Conservation (phyloP, 2,329 filamentous ascomycete genomes). For the Neopestalotiopsis clavispora region DNA sequence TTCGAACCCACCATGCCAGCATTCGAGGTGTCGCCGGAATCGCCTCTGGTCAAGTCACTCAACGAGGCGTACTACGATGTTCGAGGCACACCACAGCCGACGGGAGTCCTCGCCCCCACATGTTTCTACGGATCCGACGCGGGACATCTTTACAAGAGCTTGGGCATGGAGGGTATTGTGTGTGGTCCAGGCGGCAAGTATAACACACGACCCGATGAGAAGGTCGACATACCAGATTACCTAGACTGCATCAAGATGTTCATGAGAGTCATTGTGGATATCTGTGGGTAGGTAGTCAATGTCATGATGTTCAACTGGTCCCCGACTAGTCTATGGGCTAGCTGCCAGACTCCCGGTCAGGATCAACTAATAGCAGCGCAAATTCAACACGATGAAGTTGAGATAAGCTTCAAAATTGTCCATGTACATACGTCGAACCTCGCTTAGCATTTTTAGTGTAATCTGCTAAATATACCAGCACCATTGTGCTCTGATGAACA, state of each 20-base stretch:
- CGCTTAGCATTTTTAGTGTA: background rate
- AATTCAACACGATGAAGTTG: background rate
- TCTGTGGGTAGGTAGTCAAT: conserved; percentile 26
- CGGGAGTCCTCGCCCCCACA: conserved; percentile 29
- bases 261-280: conserved; percentile 31
- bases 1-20: conserved; percentile 32
- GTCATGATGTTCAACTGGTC: background rate
- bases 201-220: conserved; percentile 32
- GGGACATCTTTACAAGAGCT: conserved; percentile 30
- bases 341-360: no score
- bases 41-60: conserved; percentile 25
- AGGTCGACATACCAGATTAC: conserved; percentile 33
- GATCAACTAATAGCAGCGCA: no score
- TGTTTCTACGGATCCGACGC: conserved; percentile 33
- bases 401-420: background rate
- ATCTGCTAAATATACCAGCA: no score
- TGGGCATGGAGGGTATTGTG: conserved; percentile 33
- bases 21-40: conserved; percentile 26
- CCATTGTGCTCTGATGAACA: no score
- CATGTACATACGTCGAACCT: background rate
- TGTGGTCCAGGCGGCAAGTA: conserved; percentile 33
- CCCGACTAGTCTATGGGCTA: no score
- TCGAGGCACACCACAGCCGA: conserved; percentile 26
- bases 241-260: conserved; percentile 32
- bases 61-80: conserved; percentile 28